Evolutionary conservation across 345 rosid species (phyloP), one percentile per base, ranked within the genome.

Genomic region (Noccaea caerulescens): DNA sequence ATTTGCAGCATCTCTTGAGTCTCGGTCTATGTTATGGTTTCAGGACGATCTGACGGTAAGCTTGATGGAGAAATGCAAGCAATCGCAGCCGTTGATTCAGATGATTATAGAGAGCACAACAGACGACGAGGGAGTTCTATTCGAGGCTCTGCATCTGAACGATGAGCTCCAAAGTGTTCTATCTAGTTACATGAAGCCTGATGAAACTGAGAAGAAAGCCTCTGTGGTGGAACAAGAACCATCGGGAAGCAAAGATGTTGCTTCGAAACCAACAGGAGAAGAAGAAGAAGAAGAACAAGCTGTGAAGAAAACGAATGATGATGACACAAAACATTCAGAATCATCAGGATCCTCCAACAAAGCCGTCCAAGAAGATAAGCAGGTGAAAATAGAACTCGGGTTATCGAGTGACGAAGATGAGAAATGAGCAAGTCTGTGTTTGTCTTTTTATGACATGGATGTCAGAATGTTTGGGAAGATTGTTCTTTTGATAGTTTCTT

Each of bases 11-110:
- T 42, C 14, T 11, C n/a, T 42, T 42, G 46, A 11, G 46, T n/a
- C 16, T 43, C 7, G 3, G 13, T 27, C 5, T 60, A 54, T 50
- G 18, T 59, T 20, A 38, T 79, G 79, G 67, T 46, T 79, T 66
- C 81, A 91, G 91, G 95, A 87, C 23, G 97, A 91, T 52, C 72
- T 91, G 51, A 81, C 79, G 13, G 78, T 75, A 59, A 84, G 88
- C 82, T 37, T 91, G 81, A 41, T 88, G 80, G 93, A 86, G 82
- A 87, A 91, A 70, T 89, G 91, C 82, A 91, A 82, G 82, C 87
- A 86, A 55, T 84, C 86, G 0, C 91, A 84, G 57, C 86, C 90
- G 5, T 69, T 79, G 63, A 82, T 91, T 72, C 85, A 89, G 42
- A 80, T 85, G 82, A 80, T 91, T 71, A 82, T 91, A 79, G 87